Conservation (phyloP, 805 yeast species). For the Candida methanosorbosa region DNA sequence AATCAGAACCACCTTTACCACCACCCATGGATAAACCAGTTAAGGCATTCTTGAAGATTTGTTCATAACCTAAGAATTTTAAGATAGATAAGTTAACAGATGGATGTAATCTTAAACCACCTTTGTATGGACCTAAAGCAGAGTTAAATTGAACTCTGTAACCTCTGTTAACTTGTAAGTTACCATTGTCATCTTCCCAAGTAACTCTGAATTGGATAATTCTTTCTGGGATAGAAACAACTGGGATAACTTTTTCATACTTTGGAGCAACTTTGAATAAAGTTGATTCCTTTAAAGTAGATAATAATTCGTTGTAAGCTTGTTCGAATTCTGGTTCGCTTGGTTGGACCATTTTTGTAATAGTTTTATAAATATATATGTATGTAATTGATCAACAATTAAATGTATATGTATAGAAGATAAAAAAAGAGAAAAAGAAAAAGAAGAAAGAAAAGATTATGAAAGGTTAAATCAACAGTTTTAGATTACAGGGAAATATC, state of each 20-base stretch:
- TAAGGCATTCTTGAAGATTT: conserved; percentile 95
- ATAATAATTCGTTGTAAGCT: conserved; percentile 89
- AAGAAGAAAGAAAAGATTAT: neutral
- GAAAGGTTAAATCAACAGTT: neutral
- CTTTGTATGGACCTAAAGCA: conserved; percentile 98
- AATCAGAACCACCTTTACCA: conserved; percentile 99
- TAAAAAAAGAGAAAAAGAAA: conserved; percentile 1
- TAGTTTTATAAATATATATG: conserved; percentile 11
- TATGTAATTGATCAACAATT: conserved; percentile 1
- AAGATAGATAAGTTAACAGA: conserved; percentile 90
- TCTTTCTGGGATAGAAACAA: conserved; percentile 93
- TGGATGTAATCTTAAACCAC: conserved; percentile 98
- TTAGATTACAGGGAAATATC: too few relatives aligned
- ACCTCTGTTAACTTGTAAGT: conserved; percentile 90
- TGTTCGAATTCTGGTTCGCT: conserved; percentile 98
- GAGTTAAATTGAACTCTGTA: conserved; percentile 98
- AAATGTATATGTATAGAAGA: neutral
- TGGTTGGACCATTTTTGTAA: conserved; percentile 58
- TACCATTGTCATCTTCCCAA: conserved; percentile 96
- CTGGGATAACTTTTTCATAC: conserved; percentile 79
- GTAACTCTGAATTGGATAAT: conserved; percentile 93
- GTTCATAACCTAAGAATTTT: conserved; percentile 96
- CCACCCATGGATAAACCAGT: conserved; percentile 98
- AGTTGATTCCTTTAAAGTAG: conserved; percentile 86
- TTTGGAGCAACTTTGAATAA: conserved; percentile 84